A percentile compares a stretch with the other conserved stretches of the same genome.
Evolutionary conservation across 2,329 filamentous ascomycete species (phyloP).

Genomic region (Botrytis hyacinthi): DNA sequence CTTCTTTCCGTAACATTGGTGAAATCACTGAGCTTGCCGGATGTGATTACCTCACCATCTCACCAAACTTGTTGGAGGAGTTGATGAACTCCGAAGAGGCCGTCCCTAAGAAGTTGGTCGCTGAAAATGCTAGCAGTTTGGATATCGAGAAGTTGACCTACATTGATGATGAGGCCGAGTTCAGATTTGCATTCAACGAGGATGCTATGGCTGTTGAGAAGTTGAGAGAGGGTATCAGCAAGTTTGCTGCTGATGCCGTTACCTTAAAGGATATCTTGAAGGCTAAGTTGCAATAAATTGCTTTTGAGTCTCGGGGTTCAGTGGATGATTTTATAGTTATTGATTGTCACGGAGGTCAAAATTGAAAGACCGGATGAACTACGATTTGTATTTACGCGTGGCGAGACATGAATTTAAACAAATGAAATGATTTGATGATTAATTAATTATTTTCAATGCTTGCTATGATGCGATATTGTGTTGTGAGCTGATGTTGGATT

Average conservation of each 20-base stretch:
- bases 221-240: conserved; percentile 98
- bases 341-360: conserved; percentile 10
- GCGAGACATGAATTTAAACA: background rate
- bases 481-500: background rate
- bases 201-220: conserved; percentile 99
- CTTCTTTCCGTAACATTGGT: conserved; percentile 92
- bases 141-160: conserved; percentile 87
- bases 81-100: conserved; percentile 78
- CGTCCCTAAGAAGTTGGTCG: conserved; percentile 91
- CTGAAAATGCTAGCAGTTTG: conserved; percentile 61
- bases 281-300: conserved; percentile 63
- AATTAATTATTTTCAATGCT: background rate
- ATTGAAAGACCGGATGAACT: background rate
- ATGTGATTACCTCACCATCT: conserved; percentile 98
- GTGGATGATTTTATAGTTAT: background rate
- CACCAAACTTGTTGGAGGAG: conserved; percentile 92
- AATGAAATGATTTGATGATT: conserved; percentile 13
- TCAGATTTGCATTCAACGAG: conserved; percentile 99
- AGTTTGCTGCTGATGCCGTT: conserved; percentile 93
- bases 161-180: conserved; percentile 81
- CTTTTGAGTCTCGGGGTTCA: background rate
- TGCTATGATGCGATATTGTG: background rate
- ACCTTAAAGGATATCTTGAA: conserved; percentile 91
- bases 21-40: conserved; percentile 98
- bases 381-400: conserved; percentile 5